Conservation (phyloP, 83 land plant genomes). For the Diphasiastrum complanatum region DNA sequence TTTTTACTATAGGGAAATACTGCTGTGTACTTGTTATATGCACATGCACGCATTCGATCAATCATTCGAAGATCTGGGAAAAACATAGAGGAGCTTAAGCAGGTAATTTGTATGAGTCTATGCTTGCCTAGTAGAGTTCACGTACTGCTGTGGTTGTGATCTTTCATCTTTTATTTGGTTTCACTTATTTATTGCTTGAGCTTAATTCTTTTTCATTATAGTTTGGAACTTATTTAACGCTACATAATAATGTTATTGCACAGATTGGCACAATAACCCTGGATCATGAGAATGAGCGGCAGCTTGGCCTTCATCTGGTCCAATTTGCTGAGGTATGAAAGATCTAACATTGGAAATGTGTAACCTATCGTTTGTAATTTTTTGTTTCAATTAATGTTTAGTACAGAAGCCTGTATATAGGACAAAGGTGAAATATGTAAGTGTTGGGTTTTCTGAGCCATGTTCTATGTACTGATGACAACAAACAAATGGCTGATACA, state of each 20-base stretch:
- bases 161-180: not conserved
- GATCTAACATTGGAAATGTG: too few relatives aligned
- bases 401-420: not conserved
- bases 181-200: not conserved
- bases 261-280: slow-evolving; percentile 48
- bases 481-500: not conserved
- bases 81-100: slow-evolving; percentile 65
- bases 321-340: slow-evolving; percentile 93
- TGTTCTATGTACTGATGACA: not conserved
- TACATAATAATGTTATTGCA: not conserved
- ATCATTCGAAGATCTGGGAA: slow-evolving; percentile 75
- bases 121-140: not conserved
- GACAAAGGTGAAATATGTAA: too few relatives aligned
- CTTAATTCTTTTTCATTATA: too few relatives aligned
- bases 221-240: too few relatives aligned
- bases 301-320: slow-evolving; percentile 69
- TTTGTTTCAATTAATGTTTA: too few relatives aligned
- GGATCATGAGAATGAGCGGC: slow-evolving; percentile 65
- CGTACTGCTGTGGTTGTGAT: not conserved
- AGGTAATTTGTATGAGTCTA: too few relatives aligned
- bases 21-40: slow-evolving; percentile 78
- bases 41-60: slow-evolving; percentile 88
- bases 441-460: not conserved
- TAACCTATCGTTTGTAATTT: too few relatives aligned
- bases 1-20: slow-evolving; percentile 60